These are phyloP conservation scores for Hyaloscypha bicolor DNA, from an alignment of 495 filamentous ascomycete genomes.

Conservation along the genomic window DNA sequence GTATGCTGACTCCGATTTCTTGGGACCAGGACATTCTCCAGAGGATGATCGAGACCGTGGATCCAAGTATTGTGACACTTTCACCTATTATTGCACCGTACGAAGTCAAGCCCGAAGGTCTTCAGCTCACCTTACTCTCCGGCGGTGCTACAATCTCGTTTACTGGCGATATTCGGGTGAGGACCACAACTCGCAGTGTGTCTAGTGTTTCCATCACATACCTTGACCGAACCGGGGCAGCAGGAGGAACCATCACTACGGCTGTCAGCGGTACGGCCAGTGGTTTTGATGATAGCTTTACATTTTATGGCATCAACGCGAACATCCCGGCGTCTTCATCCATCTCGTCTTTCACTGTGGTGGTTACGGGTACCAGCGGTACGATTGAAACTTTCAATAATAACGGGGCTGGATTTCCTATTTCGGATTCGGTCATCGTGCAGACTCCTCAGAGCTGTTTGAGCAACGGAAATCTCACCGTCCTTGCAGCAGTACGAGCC, in stretches of 20 bases:
- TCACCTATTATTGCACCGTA: slow-evolving; percentile 57
- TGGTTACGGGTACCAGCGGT: slow-evolving; percentile 32
- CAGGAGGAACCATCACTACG: slow-evolving; percentile 43
- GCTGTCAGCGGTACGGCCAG: slow-evolving; percentile 45
- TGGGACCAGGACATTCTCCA: slow-evolving; percentile 45
- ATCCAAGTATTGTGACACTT: slow-evolving; percentile 50
- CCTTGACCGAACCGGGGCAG: slow-evolving; percentile 36
- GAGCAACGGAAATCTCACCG: slow-evolving; percentile 34
- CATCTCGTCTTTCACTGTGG: slow-evolving; percentile 44
- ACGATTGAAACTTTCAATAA: slow-evolving; percentile 37
- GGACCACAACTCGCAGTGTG: slow-evolving; percentile 39
- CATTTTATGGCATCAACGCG: slow-evolving; percentile 42
- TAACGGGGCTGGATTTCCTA: slow-evolving; percentile 40
- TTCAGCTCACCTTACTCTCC: slow-evolving; percentile 41
- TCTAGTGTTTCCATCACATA: slow-evolving; percentile 40
- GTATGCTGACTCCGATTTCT: too few species aligned
- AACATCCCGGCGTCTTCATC: slow-evolving; percentile 35
- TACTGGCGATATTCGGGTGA: slow-evolving; percentile 43
- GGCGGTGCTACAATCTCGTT: slow-evolving; percentile 40
- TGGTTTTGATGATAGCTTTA: slow-evolving; percentile 63
- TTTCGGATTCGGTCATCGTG: slow-evolving; percentile 41
- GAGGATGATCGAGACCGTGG: slow-evolving; percentile 63
- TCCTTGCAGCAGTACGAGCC: slow-evolving; percentile 48
- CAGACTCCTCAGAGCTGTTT: slow-evolving; percentile 43
- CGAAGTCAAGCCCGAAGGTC: slow-evolving; percentile 57